phyloP scores from a whole-genome alignment of 192 early-diverging fungal genomes.

The Rhizophagus prolifer region DNA sequence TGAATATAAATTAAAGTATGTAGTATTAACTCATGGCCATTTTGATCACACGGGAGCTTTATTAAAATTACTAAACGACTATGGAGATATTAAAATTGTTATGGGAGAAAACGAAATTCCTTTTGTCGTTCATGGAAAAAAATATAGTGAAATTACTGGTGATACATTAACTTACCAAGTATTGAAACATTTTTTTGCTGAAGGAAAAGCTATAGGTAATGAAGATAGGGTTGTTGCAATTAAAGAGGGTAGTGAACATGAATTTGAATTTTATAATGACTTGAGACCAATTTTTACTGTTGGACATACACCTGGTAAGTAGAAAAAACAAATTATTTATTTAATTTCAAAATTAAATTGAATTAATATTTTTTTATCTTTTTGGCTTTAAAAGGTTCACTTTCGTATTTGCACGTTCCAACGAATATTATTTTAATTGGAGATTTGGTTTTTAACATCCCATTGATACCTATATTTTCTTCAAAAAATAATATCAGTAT shows the following conservation, averaged over 20 bases:
- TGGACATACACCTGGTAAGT: conserved; percentile 39
- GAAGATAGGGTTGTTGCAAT: conserved; percentile 31
- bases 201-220: conserved; percentile 31
- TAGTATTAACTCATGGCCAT: conserved; percentile 41
- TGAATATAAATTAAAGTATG: conserved; percentile 36
- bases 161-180: conserved; percentile 37
- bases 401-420: conserved; percentile 40
- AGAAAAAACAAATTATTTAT: no score
- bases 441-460: conserved; percentile 40
- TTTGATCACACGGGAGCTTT: conserved; percentile 41
- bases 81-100: conserved; percentile 35
- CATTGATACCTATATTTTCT: conserved; percentile 32
- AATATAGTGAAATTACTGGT: conserved; percentile 20
- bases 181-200: conserved; percentile 26
- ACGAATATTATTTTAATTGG: conserved; percentile 38
- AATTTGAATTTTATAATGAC: conserved; percentile 41
- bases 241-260: conserved; percentile 32
- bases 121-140: conserved; percentile 33
- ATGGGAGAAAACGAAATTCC: conserved; percentile 38
- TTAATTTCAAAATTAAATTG: not conserved
- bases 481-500: conserved; percentile 32
- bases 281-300: conserved; percentile 36
- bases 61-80: conserved; percentile 34
- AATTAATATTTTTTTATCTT: not conserved
- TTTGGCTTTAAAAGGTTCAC: conserved; percentile 31